These are phyloP conservation scores for Pseudofabraea citricarpa DNA, from an alignment of 2,329 filamentous ascomycete genomes.

Conservation along the genomic window DNA sequence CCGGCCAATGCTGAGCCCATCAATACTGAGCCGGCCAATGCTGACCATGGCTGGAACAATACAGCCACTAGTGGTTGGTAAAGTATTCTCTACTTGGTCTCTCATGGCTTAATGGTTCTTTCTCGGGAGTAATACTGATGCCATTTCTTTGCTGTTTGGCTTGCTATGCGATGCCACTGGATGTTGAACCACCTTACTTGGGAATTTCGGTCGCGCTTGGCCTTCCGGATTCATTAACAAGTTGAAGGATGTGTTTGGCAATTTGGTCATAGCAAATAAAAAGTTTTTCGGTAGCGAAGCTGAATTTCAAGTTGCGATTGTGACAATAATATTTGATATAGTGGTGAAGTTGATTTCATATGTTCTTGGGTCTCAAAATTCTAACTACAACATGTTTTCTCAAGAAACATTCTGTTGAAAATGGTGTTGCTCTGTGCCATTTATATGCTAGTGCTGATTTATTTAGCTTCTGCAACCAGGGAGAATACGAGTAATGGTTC, in stretches of 20 bases:
- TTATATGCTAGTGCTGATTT: too few species aligned
- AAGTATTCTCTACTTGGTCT: background rate
- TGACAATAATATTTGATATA: too few species aligned
- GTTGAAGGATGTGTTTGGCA: background rate
- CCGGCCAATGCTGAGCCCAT: background rate
- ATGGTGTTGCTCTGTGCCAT: too few species aligned
- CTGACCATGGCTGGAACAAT: background rate
- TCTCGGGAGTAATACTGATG: background rate
- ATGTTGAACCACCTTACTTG: background rate
- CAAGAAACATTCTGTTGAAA: too few species aligned
- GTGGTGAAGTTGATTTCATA: too few species aligned
- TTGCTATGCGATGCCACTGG: background rate
- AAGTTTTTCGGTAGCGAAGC: too few species aligned
- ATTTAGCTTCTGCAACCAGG: too few species aligned
- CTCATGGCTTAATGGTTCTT: background rate
- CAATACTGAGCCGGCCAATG: background rate
- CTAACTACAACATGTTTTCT: too few species aligned
- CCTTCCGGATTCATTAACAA: background rate
- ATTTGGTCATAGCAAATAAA: background rate
- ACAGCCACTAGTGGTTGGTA: background rate
- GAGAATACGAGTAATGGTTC: too few species aligned
- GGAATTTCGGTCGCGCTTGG: background rate
- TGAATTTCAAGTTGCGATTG: too few species aligned
- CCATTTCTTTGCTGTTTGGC: background rate
- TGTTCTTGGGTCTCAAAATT: too few species aligned